These are phyloP conservation scores for Plantago major DNA, from an alignment of 257 asterid genomes.

Conservation along the genomic window DNA sequence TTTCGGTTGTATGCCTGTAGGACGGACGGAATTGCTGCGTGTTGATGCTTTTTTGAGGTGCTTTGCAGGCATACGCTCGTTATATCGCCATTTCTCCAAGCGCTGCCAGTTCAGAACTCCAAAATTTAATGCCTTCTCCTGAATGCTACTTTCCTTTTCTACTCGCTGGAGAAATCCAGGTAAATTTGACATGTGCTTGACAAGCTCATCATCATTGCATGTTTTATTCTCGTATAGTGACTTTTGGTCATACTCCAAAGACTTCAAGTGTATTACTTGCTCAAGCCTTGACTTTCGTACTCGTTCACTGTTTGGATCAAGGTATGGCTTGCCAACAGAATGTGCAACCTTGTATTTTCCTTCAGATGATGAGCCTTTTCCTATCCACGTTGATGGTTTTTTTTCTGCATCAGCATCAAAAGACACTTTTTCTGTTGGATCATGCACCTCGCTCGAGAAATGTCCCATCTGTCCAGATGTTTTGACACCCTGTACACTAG, in stretches of 20 bases:
- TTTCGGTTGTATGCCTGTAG: slow-evolving; percentile 38
- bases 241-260: slow-evolving; percentile 33
- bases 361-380: slow-evolving; percentile 17
- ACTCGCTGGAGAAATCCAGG: slow-evolving; percentile 74
- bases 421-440: slow-evolving; percentile 21
- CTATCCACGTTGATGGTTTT: slow-evolving; percentile 24
- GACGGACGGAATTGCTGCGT: slow-evolving; percentile 27
- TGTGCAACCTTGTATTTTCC: slow-evolving; percentile 26
- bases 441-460: slow-evolving; percentile 28
- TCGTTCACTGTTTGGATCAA: slow-evolving; percentile 26
- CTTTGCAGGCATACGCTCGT: slow-evolving; percentile 60
- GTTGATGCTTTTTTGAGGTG: slow-evolving; percentile 36
- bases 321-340: slow-evolving; percentile 41
- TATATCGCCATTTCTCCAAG: slow-evolving; percentile 82
- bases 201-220: slow-evolving; percentile 65
- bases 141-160: slow-evolving; percentile 55
- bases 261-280: slow-evolving; percentile 25
- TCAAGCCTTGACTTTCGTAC: slow-evolving; percentile 26
- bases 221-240: slow-evolving; percentile 21
- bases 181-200: slow-evolving; percentile 85
- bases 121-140: slow-evolving; percentile 78
- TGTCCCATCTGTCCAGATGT: slow-evolving; percentile 35
- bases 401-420: slow-evolving; percentile 28
- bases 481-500: slow-evolving; percentile 25
- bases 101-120: slow-evolving; percentile 95